A percentile compares a stretch with the other conserved stretches of the same genome.
Evolutionary conservation across 495 filamentous ascomycete genomes (phyloP).

Genomic region (Venustampulla echinocandica): DNA sequence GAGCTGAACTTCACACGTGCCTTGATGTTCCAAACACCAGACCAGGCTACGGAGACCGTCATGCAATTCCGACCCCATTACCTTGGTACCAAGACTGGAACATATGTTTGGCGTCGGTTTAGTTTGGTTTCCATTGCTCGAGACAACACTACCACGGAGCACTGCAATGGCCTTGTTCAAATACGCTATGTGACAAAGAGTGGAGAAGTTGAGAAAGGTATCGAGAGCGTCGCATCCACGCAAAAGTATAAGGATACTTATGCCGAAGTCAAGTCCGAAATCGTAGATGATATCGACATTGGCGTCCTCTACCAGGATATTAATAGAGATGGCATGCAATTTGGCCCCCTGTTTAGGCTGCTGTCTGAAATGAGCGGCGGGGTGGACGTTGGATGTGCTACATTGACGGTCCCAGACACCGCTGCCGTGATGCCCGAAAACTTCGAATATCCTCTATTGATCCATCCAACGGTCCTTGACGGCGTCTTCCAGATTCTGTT

Average conservation of each 20-base stretch:
- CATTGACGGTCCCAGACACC: constrained; percentile 12
- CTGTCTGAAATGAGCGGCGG: constrained; percentile 1
- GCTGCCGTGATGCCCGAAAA: constrained; percentile 31
- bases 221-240: neutral
- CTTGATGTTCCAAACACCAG: constrained; percentile 22
- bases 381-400: neutral
- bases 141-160: neutral
- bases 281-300: neutral
- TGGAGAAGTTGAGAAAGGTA: neutral
- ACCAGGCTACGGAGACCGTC: constrained; percentile 1
- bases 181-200: neutral
- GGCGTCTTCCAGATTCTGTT: constrained; percentile 13
- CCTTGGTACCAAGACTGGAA: neutral
- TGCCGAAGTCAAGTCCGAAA: neutral
- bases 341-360: neutral
- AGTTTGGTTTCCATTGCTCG: neutral
- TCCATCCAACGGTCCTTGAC: constrained; percentile 42
- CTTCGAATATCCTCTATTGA: constrained; percentile 33
- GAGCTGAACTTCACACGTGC: constrained; percentile 22
- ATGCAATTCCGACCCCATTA: neutral
- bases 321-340: neutral
- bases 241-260: neutral
- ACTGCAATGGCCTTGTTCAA: neutral
- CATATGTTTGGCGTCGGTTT: neutral
- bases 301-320: neutral